Percentiles rank a stretch among this genome's conserved stretches.
phyloP scores from a whole-genome alignment of 164 flowering plant genomes.

The Umbellularia californica region DNA sequence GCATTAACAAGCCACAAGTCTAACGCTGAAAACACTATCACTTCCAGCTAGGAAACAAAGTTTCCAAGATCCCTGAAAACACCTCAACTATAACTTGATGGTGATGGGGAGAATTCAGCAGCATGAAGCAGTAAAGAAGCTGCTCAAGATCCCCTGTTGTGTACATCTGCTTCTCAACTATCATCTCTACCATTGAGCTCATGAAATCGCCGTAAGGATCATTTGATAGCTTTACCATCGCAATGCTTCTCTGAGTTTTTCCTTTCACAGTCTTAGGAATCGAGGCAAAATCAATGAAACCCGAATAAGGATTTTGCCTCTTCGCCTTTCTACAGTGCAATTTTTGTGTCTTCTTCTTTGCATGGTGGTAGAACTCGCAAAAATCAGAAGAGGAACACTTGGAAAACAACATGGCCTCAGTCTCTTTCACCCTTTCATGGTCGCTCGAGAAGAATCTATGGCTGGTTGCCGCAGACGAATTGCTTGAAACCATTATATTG shows the following conservation, averaged over 20 bases:
- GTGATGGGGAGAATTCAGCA: slow-evolving; percentile 53
- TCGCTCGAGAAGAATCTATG: slow-evolving; percentile 47
- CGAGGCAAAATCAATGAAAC: background rate
- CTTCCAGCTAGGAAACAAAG: slow-evolving; percentile 39
- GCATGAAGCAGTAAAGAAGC: slow-evolving; percentile 59
- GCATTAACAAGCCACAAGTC: too few species aligned
- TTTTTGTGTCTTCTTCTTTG: background rate
- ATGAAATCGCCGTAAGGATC: slow-evolving; percentile 66
- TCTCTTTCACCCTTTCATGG: slow-evolving; percentile 37
- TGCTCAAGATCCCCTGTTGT: slow-evolving; percentile 46
- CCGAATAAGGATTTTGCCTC: slow-evolving; percentile 15
- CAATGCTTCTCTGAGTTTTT: slow-evolving; percentile 46
- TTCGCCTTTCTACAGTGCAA: slow-evolving; percentile 18
- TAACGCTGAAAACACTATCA: background rate
- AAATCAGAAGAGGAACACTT: slow-evolving; percentile 46
- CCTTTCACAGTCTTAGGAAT: background rate
- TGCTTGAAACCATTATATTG: background rate
- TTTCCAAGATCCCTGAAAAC: slow-evolving; percentile 67
- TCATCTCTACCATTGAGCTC: slow-evolving; percentile 83
- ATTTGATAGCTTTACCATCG: slow-evolving; percentile 64
- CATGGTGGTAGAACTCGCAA: slow-evolving; percentile 15
- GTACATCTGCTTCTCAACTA: slow-evolving; percentile 58
- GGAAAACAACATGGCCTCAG: slow-evolving; percentile 46
- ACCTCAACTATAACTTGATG: slow-evolving; percentile 61
- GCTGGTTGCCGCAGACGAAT: slow-evolving; percentile 15